These are phyloP conservation scores for Torulaspora delbrueckii DNA, from an alignment of 805 yeast genomes.

Conservation along the genomic window DNA sequence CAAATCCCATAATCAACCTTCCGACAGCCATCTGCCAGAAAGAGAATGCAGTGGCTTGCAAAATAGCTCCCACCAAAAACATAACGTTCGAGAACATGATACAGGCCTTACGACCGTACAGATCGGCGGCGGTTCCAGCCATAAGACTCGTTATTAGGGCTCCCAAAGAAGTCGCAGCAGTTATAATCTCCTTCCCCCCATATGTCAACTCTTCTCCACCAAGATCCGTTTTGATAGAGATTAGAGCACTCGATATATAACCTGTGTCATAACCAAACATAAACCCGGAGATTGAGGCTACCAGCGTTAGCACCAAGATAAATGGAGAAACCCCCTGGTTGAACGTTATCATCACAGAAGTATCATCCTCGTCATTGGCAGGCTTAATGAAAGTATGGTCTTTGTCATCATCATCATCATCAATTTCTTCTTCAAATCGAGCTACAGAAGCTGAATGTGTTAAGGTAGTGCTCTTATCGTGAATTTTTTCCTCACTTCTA, in stretches of 20 bases:
- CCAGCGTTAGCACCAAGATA: constrained; percentile 63
- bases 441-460: constrained; percentile 7
- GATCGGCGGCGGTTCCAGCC: constrained; percentile 81
- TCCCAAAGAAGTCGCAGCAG: constrained; percentile 92
- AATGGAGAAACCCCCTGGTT: constrained; percentile 54
- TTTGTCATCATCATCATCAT: constrained; percentile 11
- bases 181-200: constrained; percentile 84
- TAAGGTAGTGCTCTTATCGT: background rate
- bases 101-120: constrained; percentile 79
- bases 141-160: constrained; percentile 74
- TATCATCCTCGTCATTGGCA: constrained; percentile 45
- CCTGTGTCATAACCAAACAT: constrained; percentile 98
- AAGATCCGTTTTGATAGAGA: constrained; percentile 75
- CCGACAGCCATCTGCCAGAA: constrained; percentile 93
- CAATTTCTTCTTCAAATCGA: constrained; percentile 8
- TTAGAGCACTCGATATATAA: constrained; percentile 89
- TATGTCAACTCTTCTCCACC: constrained; percentile 52
- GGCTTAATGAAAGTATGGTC: constrained; percentile 34
- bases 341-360: constrained; percentile 45
- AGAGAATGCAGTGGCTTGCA: constrained; percentile 75
- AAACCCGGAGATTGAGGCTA: constrained; percentile 88
- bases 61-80: constrained; percentile 76
- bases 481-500: background rate
- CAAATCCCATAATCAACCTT: constrained; percentile 89
- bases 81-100: constrained; percentile 76